A percentile compares a stretch with the other conserved stretches of the same genome.
These are phyloP conservation scores for Phoenix roebelenii DNA, from an alignment of 176 grass and related monocot genomes.

Conservation along the genomic window DNA sequence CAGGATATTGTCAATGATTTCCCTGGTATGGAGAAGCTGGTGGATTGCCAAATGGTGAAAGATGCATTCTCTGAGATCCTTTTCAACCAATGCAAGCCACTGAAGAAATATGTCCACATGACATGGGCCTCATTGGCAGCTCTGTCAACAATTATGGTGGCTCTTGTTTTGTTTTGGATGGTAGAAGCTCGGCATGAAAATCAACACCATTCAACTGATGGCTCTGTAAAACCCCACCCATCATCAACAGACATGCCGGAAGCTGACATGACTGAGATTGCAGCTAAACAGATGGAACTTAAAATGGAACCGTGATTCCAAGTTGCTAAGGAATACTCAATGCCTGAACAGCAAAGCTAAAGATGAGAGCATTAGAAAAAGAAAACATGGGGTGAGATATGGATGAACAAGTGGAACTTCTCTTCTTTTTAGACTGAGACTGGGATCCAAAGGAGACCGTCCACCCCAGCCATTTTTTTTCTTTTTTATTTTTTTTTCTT, in stretches of 20 bases:
- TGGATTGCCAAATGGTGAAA: constrained; percentile 59
- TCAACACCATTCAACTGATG: background rate
- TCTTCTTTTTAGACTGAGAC: too few species aligned
- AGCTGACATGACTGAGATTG: too few species aligned
- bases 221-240: constrained; percentile 38
- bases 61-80: constrained; percentile 71
- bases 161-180: constrained; percentile 13
- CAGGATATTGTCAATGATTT: constrained; percentile 85
- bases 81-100: constrained; percentile 45
- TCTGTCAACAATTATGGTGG: constrained; percentile 30
- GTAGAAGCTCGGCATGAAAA: background rate
- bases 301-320: too few species aligned
- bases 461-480: too few species aligned
- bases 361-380: too few species aligned
- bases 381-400: too few species aligned
- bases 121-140: constrained; percentile 41
- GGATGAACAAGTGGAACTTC: too few species aligned
- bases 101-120: constrained; percentile 31
- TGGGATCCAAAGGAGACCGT: too few species aligned
- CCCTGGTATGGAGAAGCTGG: constrained; percentile 68
- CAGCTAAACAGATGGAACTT: too few species aligned
- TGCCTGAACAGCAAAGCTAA: too few species aligned
- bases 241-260: constrained; percentile 10
- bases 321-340: too few species aligned
- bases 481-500: too few species aligned